These are phyloP conservation scores for Salix dunnii DNA, from an alignment of 345 rosid species.

Conservation along the genomic window DNA sequence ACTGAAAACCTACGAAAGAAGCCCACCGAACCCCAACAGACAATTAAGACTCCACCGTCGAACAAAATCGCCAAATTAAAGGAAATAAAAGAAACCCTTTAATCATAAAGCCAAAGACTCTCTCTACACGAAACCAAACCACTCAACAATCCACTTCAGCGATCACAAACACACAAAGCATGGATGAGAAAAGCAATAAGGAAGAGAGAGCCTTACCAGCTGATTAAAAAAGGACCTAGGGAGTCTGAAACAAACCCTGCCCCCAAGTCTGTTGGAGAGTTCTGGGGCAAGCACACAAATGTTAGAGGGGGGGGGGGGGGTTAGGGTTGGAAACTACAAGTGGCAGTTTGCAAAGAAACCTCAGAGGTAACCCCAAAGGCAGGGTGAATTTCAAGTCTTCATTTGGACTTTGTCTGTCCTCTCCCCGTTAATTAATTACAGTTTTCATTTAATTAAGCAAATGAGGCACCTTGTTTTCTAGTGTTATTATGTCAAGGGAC, in stretches of 20 bases:
- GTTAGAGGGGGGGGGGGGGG: not conserved
- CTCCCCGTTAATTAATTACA: not conserved
- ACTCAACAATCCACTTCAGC: slow-evolving; percentile 7
- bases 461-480: no score
- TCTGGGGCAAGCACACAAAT: not conserved
- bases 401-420: not conserved
- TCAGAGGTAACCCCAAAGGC: slow-evolving; percentile 1
- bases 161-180: not conserved
- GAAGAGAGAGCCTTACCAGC: slow-evolving; percentile 8
- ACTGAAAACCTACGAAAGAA: not conserved
- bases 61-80: not conserved
- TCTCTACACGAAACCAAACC: not conserved
- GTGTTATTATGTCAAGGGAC: not conserved
- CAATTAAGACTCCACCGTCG: not conserved
- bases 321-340: slow-evolving; percentile 5
- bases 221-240: not conserved
- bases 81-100: slow-evolving; percentile 11
- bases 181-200: not conserved
- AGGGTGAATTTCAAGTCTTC: not conserved
- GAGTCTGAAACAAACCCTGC: not conserved
- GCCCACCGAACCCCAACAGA: not conserved
- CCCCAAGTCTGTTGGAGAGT: slow-evolving; percentile 1
- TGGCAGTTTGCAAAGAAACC: slow-evolving; percentile 3
- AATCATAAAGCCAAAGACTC: not conserved
- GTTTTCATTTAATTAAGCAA: not conserved